Evolutionary conservation across 306 rosid genomes (phyloP), one percentile per base, ranked within the genome.

Genomic region (Medicago ruthenica): DNA sequence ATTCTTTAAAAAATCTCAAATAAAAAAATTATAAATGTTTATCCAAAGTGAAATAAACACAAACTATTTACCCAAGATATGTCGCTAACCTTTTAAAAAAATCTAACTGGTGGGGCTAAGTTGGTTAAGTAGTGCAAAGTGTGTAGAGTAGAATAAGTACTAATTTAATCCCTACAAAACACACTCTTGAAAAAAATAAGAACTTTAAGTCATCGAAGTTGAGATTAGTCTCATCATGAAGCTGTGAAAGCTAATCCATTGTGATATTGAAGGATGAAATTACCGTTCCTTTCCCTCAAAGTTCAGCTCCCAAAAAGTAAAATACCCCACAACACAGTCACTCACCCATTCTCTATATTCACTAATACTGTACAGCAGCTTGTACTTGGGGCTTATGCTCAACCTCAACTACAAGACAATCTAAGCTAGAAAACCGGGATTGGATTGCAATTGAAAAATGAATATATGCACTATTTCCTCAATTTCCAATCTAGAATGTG

Each of bases 371-470:
- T 41, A 40, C 50, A 66, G 41, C 47, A 44, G 76, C 69, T 69
- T 48, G 57, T 59, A 40, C 45, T 74, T 7, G 9, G 5, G 24
- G 73, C 67, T 58, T 20, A 42, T 2, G 37, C 72, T 48, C 48
- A n/a, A n/a, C n/a, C n/a, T n/a, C n/a, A 69, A 27, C 63, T 20
- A 53, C 27, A 68, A 15, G 51, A 77, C 62, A 67, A 63, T 41
- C 36, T 60, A 48, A 69, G 45, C 53, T 81, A 27, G 83, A 51
- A 78, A 74, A 31, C 68, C 45, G 64, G 47, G 31, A 27, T 27
- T 27, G 31, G 50, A 51, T 24, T 45, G 45, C 27, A 58, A 7
- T 20, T 50, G 48, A 71, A 70, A 70, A 76, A 51, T 57, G 16
- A 45, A 48, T 40, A 17, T 68, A 24, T 24, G 20, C 70, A 62